Percentiles rank a stretch among this genome's conserved stretches.
These are phyloP conservation scores for Neonectria coccinea DNA, from an alignment of 2,329 filamentous ascomycete genomes.

Conservation along the genomic window DNA sequence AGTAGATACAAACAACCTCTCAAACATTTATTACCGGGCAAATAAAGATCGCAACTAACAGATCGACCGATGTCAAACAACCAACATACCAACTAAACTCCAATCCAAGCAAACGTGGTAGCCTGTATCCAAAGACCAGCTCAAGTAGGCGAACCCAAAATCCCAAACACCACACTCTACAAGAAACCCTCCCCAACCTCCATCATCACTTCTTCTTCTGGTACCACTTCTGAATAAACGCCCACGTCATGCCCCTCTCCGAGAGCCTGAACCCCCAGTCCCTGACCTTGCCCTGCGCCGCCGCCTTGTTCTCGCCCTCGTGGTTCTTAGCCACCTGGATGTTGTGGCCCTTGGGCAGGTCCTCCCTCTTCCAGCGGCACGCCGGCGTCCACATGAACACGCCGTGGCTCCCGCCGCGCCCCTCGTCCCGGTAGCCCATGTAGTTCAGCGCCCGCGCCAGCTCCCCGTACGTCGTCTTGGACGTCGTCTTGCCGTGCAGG, in stretches of 20 bases:
- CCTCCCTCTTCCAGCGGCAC: slow-evolving; percentile 16
- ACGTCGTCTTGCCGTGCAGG: slow-evolving; percentile 19
- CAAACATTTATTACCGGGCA: neutral
- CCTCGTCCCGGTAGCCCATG: slow-evolving; percentile 28
- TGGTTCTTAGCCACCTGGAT: slow-evolving; percentile 31
- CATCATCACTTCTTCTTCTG: neutral
- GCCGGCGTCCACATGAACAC: slow-evolving; percentile 15
- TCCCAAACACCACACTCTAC: neutral
- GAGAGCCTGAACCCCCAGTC: slow-evolving; percentile 19
- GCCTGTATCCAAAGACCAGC: neutral
- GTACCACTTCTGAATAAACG: slow-evolving; percentile 30
- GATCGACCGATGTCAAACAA: neutral
- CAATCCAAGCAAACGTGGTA: neutral
- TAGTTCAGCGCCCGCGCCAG: slow-evolving; percentile 22
- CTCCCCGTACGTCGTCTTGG: slow-evolving; percentile 22
- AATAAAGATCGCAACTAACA: neutral
- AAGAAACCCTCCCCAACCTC: neutral
- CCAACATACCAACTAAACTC: neutral
- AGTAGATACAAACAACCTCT: too few species aligned
- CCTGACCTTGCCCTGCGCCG: slow-evolving; percentile 16
- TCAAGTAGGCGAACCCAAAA: neutral
- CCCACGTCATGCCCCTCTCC: slow-evolving; percentile 24
- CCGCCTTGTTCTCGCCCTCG: slow-evolving; percentile 15
- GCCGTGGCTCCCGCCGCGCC: slow-evolving; percentile 28
- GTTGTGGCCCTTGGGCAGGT: slow-evolving; percentile 24